phyloP scores from a whole-genome alignment of 2,329 filamentous ascomycete genomes.

The Fusarium zealandicum region DNA sequence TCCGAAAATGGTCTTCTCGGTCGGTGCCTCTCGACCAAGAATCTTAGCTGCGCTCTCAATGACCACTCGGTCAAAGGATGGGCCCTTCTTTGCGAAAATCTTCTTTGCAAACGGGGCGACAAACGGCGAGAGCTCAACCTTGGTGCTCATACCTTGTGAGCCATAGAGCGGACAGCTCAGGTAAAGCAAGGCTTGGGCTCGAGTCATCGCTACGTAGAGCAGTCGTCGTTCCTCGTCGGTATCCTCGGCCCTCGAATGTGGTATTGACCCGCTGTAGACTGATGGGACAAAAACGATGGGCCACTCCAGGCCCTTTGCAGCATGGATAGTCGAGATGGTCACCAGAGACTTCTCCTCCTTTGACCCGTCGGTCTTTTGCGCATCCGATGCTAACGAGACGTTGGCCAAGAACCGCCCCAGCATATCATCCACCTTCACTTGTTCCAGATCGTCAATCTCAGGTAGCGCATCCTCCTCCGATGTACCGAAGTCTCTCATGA shows the following conservation, averaged over 20 bases:
- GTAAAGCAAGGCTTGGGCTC: slow-evolving; percentile 86
- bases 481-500: slow-evolving; percentile 56
- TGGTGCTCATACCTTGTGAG: slow-evolving; percentile 62
- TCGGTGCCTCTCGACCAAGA: slow-evolving; percentile 68
- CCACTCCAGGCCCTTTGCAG: slow-evolving; percentile 96
- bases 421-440: slow-evolving; percentile 67
- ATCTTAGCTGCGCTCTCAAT: slow-evolving; percentile 76
- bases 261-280: slow-evolving; percentile 88
- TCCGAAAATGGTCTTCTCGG: slow-evolving; percentile 61
- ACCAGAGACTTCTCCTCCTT: slow-evolving; percentile 68
- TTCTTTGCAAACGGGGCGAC: slow-evolving; percentile 58
- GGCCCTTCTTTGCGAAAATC: slow-evolving; percentile 67
- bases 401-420: slow-evolving; percentile 88
- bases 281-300: slow-evolving; percentile 92
- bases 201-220: slow-evolving; percentile 95
- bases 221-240: slow-evolving; percentile 85
- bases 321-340: slow-evolving; percentile 95
- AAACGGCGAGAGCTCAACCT: slow-evolving; percentile 75
- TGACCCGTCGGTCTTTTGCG: slow-evolving; percentile 68
- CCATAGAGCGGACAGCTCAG: slow-evolving; percentile 79
- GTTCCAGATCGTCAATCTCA: slow-evolving; percentile 73
- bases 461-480: slow-evolving; percentile 65
- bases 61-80: slow-evolving; percentile 69
- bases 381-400: slow-evolving; percentile 83
- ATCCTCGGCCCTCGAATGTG: slow-evolving; percentile 86